A percentile compares a stretch with the other conserved stretches of the same genome.
These are phyloP conservation scores for Starmera dryadoides DNA, from an alignment of 805 yeast genomes.

Conservation along the genomic window DNA sequence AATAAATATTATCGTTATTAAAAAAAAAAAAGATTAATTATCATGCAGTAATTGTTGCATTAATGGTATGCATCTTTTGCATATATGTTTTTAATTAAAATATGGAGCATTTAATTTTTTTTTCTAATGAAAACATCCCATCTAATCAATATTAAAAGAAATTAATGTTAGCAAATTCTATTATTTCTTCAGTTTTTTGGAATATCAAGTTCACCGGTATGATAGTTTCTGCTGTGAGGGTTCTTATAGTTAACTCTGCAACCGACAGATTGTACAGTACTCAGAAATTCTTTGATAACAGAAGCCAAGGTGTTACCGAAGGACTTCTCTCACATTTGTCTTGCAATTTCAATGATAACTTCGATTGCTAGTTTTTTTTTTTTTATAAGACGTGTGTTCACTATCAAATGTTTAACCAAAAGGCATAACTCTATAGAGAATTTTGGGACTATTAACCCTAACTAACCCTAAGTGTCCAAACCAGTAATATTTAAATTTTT, in stretches of 20 bases:
- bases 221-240: constrained; percentile 98
- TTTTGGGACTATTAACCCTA: too few relatives aligned
- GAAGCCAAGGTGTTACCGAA: constrained; percentile 97
- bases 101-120: too few relatives aligned
- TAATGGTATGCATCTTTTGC: too few relatives aligned
- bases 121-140: constrained; percentile 3
- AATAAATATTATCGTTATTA: too few relatives aligned
- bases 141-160: constrained; percentile 7
- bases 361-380: constrained; percentile 95
- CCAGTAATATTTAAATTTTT: too few relatives aligned
- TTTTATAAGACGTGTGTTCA: too few relatives aligned
- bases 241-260: constrained; percentile 99
- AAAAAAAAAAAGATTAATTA: too few relatives aligned
- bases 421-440: too few relatives aligned
- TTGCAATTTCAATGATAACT: constrained; percentile 94
- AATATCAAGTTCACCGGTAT: constrained; percentile 94
- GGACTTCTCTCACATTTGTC: constrained; percentile 95
- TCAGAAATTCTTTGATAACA: constrained; percentile 96
- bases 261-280: constrained; percentile 99
- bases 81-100: too few relatives aligned
- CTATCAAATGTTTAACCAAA: too few relatives aligned
- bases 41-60: too few relatives aligned
- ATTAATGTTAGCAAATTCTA: constrained; percentile 1
- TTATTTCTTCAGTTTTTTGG: constrained; percentile 61
- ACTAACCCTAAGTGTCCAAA: too few relatives aligned